Percentiles rank a stretch among this genome's conserved stretches.
These are phyloP conservation scores for Phoenix roebelenii DNA, from an alignment of 176 grass and related monocot species.

Conservation along the genomic window DNA sequence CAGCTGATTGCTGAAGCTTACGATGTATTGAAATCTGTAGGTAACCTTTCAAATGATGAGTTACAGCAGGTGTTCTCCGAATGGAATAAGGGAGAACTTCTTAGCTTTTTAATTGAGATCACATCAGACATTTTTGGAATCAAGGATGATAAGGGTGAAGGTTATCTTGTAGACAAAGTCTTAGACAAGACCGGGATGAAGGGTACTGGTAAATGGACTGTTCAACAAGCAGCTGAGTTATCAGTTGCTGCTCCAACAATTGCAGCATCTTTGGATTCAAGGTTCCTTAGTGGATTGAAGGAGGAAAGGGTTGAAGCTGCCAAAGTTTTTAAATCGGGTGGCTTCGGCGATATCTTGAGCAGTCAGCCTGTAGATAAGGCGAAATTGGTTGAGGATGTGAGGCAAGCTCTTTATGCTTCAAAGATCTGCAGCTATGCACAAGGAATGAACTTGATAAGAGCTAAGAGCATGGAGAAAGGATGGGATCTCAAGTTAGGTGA, in stretches of 20 bases:
- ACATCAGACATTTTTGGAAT: slow-evolving; percentile 12
- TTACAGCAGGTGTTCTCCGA: slow-evolving; percentile 10
- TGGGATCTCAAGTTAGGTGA: slow-evolving; percentile 14
- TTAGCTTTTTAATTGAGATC: slow-evolving; percentile 15
- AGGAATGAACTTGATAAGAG: slow-evolving; percentile 11
- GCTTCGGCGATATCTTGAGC: background rate
- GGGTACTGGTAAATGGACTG: slow-evolving; percentile 10
- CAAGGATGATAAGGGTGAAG: slow-evolving; percentile 14
- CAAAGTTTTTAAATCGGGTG: slow-evolving; percentile 7
- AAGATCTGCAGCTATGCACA: slow-evolving; percentile 16
- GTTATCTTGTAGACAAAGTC: slow-evolving; percentile 8
- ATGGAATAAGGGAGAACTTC: slow-evolving; percentile 16
- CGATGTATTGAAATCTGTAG: slow-evolving; percentile 10
- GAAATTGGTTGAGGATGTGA: slow-evolving; percentile 6
- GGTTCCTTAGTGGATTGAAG: slow-evolving; percentile 8
- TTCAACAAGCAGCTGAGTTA: slow-evolving; percentile 13
- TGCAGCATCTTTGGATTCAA: slow-evolving; percentile 9
- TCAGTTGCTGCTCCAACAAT: slow-evolving; percentile 15
- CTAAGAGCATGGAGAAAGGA: slow-evolving; percentile 14
- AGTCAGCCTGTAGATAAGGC: slow-evolving; percentile 2
- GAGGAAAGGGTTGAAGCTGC: slow-evolving; percentile 13
- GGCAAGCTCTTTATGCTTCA: slow-evolving; percentile 11
- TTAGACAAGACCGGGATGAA: slow-evolving; percentile 16
- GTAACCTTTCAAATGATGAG: slow-evolving; percentile 3
- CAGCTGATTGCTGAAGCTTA: slow-evolving; percentile 17